phyloP scores from a whole-genome alignment of 2,329 filamentous ascomycete species.

The Penicillium verrucosum region DNA sequence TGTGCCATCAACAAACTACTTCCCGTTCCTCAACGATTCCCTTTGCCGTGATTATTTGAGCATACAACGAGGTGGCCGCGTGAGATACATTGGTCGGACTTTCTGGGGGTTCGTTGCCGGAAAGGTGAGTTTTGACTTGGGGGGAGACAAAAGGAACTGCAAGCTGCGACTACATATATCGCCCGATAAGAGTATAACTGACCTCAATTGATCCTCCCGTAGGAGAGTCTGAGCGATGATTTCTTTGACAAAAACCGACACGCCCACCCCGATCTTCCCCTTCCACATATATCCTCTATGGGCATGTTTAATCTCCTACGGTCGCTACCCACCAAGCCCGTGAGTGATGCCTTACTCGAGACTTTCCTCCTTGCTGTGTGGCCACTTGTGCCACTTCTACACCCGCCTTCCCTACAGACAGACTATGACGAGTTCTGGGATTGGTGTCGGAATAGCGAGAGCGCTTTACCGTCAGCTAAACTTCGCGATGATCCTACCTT shows the following conservation, averaged over 20 bases:
- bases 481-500: constrained; percentile 8
- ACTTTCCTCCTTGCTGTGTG: background rate
- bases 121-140: background rate
- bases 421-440: constrained; percentile 12
- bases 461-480: background rate
- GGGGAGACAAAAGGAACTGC: background rate
- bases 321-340: background rate
- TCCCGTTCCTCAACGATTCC: background rate
- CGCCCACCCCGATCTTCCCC: background rate
- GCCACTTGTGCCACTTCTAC: constrained; percentile 5
- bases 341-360: background rate
- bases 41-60: background rate
- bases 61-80: background rate
- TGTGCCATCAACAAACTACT: background rate
- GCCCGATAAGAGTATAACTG: background rate
- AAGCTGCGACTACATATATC: background rate
- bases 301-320: background rate
- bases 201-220: background rate
- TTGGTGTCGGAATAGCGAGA: background rate
- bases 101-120: background rate
- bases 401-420: constrained; percentile 1
- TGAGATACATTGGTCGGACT: background rate
- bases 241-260: background rate
- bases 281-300: background rate
- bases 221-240: background rate